A percentile compares a stretch with the other conserved stretches of the same genome.
These are phyloP conservation scores for Avena sativa DNA, from an alignment of 176 grass and related monocot species.

Conservation along the genomic window DNA sequence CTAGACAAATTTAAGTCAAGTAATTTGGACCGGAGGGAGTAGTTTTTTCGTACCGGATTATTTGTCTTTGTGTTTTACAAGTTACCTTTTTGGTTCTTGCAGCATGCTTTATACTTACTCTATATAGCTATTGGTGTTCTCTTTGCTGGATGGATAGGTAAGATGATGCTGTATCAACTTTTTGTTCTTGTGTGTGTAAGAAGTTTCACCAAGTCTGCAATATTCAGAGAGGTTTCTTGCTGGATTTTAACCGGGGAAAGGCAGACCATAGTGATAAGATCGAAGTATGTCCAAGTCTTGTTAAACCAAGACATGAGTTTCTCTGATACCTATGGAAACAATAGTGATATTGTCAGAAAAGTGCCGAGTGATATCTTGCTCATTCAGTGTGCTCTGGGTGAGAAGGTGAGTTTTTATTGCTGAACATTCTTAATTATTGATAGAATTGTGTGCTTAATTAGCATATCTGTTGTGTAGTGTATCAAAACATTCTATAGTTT, in stretches of 20 bases:
- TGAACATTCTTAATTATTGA: background rate
- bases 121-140: constrained; percentile 92
- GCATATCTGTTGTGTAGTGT: background rate
- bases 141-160: constrained; percentile 97
- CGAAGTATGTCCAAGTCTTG: constrained; percentile 92
- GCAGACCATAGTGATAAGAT: constrained; percentile 93
- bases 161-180: constrained; percentile 23
- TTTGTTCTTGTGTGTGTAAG: background rate
- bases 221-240: constrained; percentile 84
- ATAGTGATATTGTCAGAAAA: constrained; percentile 98
- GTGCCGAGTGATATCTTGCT: constrained; percentile 94
- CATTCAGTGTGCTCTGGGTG: constrained; percentile 94
- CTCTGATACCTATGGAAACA: constrained; percentile 97
- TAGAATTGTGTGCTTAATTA: background rate
- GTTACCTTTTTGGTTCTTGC: constrained; percentile 37
- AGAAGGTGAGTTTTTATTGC: constrained; percentile 66
- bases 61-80: constrained; percentile 11
- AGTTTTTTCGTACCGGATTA: background rate
- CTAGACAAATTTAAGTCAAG: too few species aligned
- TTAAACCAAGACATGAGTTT: constrained; percentile 99
- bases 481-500: background rate
- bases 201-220: constrained; percentile 47
- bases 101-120: constrained; percentile 88
- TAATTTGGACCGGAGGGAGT: too few species aligned
- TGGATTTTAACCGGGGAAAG: constrained; percentile 99